Percentiles rank a stretch among this genome's conserved stretches.
phyloP scores from a whole-genome alignment of 192 early-diverging fungal species.

The Chytriomyces sp. region DNA sequence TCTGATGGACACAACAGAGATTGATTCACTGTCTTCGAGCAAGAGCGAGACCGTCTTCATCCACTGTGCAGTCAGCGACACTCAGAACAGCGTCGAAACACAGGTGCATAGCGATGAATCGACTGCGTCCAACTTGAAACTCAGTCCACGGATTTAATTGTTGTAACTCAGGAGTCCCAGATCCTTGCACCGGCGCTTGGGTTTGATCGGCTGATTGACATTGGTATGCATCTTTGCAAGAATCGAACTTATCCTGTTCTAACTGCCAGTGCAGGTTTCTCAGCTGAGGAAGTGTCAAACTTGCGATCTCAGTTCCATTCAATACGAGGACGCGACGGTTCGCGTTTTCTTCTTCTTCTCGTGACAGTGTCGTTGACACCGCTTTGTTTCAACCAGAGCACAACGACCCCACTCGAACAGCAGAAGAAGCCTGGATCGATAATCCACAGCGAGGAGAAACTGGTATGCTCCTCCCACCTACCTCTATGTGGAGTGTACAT shows the following conservation, averaged over 20 bases:
- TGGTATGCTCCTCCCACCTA: not conserved
- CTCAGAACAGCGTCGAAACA: not conserved
- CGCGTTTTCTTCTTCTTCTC: not conserved
- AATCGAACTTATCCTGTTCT: not conserved
- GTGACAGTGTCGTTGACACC: not conserved
- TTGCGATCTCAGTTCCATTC: conserved; percentile 37
- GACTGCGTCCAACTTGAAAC: too few species aligned
- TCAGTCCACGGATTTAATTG: too few species aligned
- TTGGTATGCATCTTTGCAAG: not conserved
- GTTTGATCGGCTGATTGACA: conserved; percentile 22
- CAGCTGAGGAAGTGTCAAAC: conserved; percentile 16
- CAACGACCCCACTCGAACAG: conserved; percentile 5
- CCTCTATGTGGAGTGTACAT: not conserved
- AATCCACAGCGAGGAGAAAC: conserved; percentile 9
- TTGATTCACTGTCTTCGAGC: not conserved
- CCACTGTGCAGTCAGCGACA: not conserved
- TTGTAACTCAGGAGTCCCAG: not conserved
- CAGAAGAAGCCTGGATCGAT: conserved; percentile 42
- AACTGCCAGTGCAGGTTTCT: conserved; percentile 15
- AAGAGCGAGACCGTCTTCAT: not conserved
- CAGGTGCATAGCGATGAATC: not conserved
- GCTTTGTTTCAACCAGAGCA: not conserved
- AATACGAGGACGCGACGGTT: conserved; percentile 36
- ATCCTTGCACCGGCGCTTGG: conserved; percentile 8
- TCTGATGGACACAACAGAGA: not conserved